Percentiles rank a stretch among this genome's conserved stretches.
These are phyloP conservation scores for Trypanosoma vivax DNA, from an alignment of 208 protist genomes.

Conservation along the genomic window DNA sequence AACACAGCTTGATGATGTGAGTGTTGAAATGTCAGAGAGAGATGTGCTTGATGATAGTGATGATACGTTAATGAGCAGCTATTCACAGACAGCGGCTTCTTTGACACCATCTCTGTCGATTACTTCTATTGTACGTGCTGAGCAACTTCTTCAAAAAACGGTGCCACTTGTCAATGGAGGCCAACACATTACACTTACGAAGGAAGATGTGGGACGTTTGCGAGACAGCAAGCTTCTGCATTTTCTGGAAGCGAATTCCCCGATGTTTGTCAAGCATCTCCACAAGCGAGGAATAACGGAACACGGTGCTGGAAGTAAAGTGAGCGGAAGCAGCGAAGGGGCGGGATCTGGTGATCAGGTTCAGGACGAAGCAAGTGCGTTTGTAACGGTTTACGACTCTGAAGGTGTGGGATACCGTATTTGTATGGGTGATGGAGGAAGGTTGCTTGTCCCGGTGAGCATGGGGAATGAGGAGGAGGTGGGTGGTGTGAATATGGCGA, in stretches of 20 bases:
- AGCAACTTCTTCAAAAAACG: constrained; percentile 37
- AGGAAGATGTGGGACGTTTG: constrained; percentile 53
- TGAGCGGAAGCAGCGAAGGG: neutral
- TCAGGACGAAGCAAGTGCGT: constrained; percentile 53
- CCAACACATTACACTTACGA: constrained; percentile 33
- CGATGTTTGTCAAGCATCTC: constrained; percentile 29
- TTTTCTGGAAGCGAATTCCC: constrained; percentile 36
- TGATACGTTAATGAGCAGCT: constrained; percentile 8
- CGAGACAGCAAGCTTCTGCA: constrained; percentile 50
- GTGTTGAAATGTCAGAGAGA: neutral
- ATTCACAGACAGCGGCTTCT: neutral
- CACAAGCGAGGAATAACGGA: neutral
- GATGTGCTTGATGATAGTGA: neutral
- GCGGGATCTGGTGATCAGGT: constrained; percentile 15
- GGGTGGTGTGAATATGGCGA: neutral
- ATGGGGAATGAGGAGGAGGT: constrained; percentile 20
- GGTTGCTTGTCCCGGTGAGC: constrained; percentile 42
- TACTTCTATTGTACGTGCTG: constrained; percentile 34
- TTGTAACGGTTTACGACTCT: constrained; percentile 80
- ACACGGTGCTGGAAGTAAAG: neutral
- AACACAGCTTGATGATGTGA: constrained; percentile 1
- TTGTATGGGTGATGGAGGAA: constrained; percentile 32
- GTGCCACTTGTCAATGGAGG: constrained; percentile 45
- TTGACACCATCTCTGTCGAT: constrained; percentile 26
- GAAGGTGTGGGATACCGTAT: constrained; percentile 71